These are phyloP conservation scores for Neospermospora avenae DNA, from an alignment of 2,329 filamentous ascomycete genomes.

Conservation along the genomic window DNA sequence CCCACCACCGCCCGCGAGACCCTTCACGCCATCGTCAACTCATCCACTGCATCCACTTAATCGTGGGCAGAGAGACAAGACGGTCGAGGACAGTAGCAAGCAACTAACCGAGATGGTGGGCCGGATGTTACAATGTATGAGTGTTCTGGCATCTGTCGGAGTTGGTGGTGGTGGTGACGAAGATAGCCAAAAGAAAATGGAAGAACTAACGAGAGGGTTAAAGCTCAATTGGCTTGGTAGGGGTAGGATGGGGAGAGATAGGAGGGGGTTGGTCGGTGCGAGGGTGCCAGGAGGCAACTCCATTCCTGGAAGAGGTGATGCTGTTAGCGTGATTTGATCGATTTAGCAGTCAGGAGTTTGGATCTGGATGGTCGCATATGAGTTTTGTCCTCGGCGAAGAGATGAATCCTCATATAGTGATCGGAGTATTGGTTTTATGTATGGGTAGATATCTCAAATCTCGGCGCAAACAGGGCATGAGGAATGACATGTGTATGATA, in stretches of 20 bases:
- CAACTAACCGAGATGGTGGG: constrained; percentile 93
- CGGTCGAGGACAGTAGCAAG: constrained; percentile 60
- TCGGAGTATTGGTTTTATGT: not conserved
- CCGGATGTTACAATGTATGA: constrained; percentile 93
- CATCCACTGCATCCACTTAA: constrained; percentile 25
- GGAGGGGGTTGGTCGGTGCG: constrained; percentile 73
- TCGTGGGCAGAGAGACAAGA: constrained; percentile 39
- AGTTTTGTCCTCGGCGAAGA: too few relatives aligned
- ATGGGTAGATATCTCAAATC: not conserved
- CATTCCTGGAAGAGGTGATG: not conserved
- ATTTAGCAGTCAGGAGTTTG: not conserved
- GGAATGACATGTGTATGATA: not conserved
- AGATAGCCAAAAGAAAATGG: constrained; percentile 72
- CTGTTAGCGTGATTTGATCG: constrained; percentile 3
- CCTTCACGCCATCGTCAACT: constrained; percentile 32
- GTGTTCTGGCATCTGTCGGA: constrained; percentile 75
- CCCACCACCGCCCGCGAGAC: constrained; percentile 29
- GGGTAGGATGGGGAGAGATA: constrained; percentile 82
- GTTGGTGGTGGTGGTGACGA: constrained; percentile 48
- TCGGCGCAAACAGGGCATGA: not conserved
- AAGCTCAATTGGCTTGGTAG: constrained; percentile 97
- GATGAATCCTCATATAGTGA: not conserved
- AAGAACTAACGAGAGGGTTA: constrained; percentile 78
- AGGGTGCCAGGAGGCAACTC: constrained; percentile 25
- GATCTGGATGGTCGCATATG: not conserved